A percentile compares a stretch with the other conserved stretches of the same genome.
These are phyloP conservation scores for Mychonastes homosphaera DNA, from an alignment of 139 green algal species.

Conservation along the genomic window DNA sequence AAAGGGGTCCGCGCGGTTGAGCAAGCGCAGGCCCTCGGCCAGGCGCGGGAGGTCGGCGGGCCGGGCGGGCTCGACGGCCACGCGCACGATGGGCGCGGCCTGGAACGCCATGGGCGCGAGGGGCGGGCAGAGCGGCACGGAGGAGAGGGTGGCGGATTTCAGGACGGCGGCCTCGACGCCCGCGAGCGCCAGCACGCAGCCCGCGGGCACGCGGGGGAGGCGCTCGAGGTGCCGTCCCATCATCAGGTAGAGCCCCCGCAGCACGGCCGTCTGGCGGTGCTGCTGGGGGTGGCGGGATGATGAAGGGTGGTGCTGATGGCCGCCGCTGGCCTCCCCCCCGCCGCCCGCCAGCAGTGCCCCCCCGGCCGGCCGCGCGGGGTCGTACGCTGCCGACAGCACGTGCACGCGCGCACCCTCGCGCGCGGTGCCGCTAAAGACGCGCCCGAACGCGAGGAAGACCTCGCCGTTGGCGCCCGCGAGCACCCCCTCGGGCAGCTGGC, in stretches of 20 bases:
- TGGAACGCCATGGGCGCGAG: slow-evolving; percentile 90
- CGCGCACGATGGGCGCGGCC: slow-evolving; percentile 75
- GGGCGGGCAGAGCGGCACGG: slow-evolving; percentile 48
- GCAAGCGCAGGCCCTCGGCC: slow-evolving; percentile 69
- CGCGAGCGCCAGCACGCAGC: slow-evolving; percentile 77
- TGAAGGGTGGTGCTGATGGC: too few relatives aligned
- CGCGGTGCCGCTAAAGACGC: slow-evolving; percentile 70
- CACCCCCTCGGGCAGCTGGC: not conserved
- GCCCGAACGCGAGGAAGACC: slow-evolving; percentile 83
- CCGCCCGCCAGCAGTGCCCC: too few relatives aligned
- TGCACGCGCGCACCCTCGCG: slow-evolving; percentile 49
- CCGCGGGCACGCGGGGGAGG: slow-evolving; percentile 62
- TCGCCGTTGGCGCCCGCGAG: too few relatives aligned
- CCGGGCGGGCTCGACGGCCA: slow-evolving; percentile 82
- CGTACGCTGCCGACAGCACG: slow-evolving; percentile 68
- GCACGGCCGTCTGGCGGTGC: slow-evolving; percentile 31
- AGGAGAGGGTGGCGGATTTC: slow-evolving; percentile 85
- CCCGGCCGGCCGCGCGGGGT: slow-evolving; percentile 42
- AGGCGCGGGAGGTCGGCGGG: slow-evolving; percentile 69
- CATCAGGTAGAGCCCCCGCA: slow-evolving; percentile 84
- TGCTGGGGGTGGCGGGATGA: not conserved
- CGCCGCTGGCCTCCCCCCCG: too few relatives aligned
- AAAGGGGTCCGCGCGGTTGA: slow-evolving; percentile 59
- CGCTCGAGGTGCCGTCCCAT: slow-evolving; percentile 78
- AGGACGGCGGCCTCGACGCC: slow-evolving; percentile 75